Conservation (phyloP, 1,284 basidiomycete genomes). For the Trichosporon coremiiforme region DNA sequence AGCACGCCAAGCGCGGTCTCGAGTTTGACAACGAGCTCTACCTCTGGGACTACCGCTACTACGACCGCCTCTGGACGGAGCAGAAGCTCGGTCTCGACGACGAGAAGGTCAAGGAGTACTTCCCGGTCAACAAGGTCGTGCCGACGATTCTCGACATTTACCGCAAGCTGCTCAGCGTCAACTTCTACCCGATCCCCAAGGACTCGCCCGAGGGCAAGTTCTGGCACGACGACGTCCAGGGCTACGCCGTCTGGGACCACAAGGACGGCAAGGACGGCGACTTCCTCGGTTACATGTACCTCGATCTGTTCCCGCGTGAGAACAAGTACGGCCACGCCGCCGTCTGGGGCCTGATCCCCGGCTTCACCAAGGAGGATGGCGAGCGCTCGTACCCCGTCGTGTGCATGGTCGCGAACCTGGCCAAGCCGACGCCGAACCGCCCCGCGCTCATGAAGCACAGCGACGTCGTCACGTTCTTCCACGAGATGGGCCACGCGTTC, state of each 20-base stretch:
- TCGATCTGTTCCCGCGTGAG: slow-evolving; percentile 83
- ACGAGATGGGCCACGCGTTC: slow-evolving; percentile 79
- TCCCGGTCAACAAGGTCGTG: slow-evolving; percentile 35
- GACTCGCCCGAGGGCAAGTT: slow-evolving; percentile 27
- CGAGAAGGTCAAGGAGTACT: slow-evolving; percentile 37
- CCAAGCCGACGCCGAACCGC: slow-evolving; percentile 60
- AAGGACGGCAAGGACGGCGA: slow-evolving; percentile 62
- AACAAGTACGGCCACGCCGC: slow-evolving; percentile 83
- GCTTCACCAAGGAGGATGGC: slow-evolving; percentile 30
- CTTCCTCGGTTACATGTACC: slow-evolving; percentile 72
- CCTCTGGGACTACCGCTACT: slow-evolving; percentile 37
- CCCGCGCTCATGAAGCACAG: slow-evolving; percentile 71
- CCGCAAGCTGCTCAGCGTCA: slow-evolving; percentile 31
- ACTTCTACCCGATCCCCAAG: slow-evolving; percentile 30
- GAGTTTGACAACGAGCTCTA: slow-evolving; percentile 28
- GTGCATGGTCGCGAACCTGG: slow-evolving; percentile 64
- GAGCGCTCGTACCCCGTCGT: slow-evolving; percentile 53
- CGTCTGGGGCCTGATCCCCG: slow-evolving; percentile 70
- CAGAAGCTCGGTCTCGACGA: slow-evolving; percentile 33
- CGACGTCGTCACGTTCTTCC: slow-evolving; percentile 50
- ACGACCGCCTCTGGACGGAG: slow-evolving; percentile 35
- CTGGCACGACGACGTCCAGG: slow-evolving; percentile 33
- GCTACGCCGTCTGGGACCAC: slow-evolving; percentile 46
- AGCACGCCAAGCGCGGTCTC: slow-evolving; percentile 27
- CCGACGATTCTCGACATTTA: slow-evolving; percentile 35